Evolutionary conservation across 768 basidiomycete genomes (phyloP), one percentile per base, ranked within the genome.

Genomic region (Nidularia pulvinata): DNA sequence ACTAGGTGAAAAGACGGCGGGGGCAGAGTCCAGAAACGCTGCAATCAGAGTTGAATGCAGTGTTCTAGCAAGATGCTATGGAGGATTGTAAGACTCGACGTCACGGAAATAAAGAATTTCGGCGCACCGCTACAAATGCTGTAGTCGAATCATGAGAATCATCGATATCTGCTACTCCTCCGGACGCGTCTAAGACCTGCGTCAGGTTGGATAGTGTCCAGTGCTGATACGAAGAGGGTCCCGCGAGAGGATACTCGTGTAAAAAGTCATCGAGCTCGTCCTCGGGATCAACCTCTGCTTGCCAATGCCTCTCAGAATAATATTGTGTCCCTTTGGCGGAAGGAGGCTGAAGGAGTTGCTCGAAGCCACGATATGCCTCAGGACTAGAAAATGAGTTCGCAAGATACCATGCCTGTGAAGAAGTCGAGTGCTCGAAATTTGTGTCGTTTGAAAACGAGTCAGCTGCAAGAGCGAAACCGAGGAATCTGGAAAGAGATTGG

Each of bases 1-100:
- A 57, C 78, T 80, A 0, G 91, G 88, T 3, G 86, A 80, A 69
- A 96, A 95, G 1, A 89, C 90, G 11, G 81, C 65, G 1, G 95
- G 92, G 4, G 93, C 92, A 58, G 84, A 84, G 66, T 98, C 95
- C 19, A 98, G 81, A 69, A 93, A 92, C 1, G 90, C 86, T 19
- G 93, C 86, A 2, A 93, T 72, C 9, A 98, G 73, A 7, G 86
- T 86, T 3, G 93, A 79, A 60, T 94, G 84, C n/a, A 98, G 69
- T 11, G 86, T 81, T 50, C 80, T 78, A 53, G 89, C 83, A 30
- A 97, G 73, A 65, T 80, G 82, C 89, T 91, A 57, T 14, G 55
- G 45, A 46, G 52, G 54, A 48, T 14, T 14, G 39, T 34, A 43
- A 32, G 42, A 33, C 25, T 10, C 52, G 51, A 22, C 50, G 16